Base-by-base conservation (phyloP, 208 protist species). In the Borovskyia barvae region DNA sequence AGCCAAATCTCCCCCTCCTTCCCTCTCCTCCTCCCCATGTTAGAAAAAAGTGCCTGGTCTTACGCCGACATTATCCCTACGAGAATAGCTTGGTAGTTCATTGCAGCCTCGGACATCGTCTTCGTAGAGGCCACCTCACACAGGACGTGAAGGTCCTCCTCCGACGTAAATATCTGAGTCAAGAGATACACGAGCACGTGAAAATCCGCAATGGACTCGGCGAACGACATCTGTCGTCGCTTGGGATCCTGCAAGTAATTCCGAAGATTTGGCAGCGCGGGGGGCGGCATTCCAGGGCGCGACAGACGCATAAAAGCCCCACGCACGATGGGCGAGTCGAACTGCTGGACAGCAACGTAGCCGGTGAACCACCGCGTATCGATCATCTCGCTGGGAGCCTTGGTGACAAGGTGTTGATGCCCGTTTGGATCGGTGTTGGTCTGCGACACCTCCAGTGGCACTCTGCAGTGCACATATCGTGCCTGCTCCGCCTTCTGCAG, bases 311-410 rank as follows among this genome's bases (percentile, higher is more conserved):
- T 83, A 63, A 97, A 97, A 22, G 80, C 61, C 40, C 86, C 88
- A n/a, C 72, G 57, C 48, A 94, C 76, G 2, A 95, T 68, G 4
- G 50, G 48, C 15, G 82, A 92, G 33, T 87, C 67, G 64, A 95
- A 95, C 61, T 87, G 71, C 72, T 87, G 72, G 9, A 97, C 86
- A 12, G 87, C 87, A 8, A 90, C 82, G 69, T 92, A 92, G 71
- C 84, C 83, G 24, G 87, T 92, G 61, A 95, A 92, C 89, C 87
- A 95, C 8, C 76, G 72, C 17, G 86, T 90, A 52, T 97, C 92
- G 36, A 97, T 70, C 5, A 70, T 55, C 7, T 77, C 64, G 63
- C 71, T 86, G 25, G 86, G 72, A n/a, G 75, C 75, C 58, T 79
- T 72, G 25, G 73, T 82, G 24, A 93, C 77, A 53, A 87, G 72